Conservation (phyloP, 306 rosid genomes). For the Quercus parvula region DNA sequence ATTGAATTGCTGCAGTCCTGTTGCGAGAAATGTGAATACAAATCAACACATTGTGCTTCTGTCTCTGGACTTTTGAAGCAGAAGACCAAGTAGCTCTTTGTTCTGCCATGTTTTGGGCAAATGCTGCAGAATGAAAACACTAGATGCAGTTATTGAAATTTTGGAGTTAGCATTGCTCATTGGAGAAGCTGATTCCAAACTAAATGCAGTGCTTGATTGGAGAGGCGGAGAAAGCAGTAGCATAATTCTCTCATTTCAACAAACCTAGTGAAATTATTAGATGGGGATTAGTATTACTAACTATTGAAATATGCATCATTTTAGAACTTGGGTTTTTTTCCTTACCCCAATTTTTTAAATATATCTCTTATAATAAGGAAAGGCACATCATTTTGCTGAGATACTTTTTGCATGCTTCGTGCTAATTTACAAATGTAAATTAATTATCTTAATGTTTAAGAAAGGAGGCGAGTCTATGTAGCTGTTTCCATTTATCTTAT, state of each 20-base stretch:
- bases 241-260: background rate
- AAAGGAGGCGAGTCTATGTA: background rate
- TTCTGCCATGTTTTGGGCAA: background rate
- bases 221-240: background rate
- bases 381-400: background rate
- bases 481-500: too few species aligned
- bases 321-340: too few species aligned
- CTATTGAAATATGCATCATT: background rate
- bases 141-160: background rate
- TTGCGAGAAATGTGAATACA: conserved; percentile 67
- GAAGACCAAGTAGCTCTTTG: conserved; percentile 37
- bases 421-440: background rate
- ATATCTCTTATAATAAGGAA: too few species aligned
- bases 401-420: background rate
- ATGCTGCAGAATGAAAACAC: background rate
- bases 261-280: background rate
- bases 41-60: conserved; percentile 89
- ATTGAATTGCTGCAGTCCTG: conserved; percentile 70
- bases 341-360: too few species aligned
- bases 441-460: background rate
- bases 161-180: background rate
- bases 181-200: background rate
- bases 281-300: background rate
- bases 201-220: background rate
- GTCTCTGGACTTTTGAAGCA: conserved; percentile 80